Conservation (phyloP, 176 grass and related monocot genomes). For the Triticum timopheevii region DNA sequence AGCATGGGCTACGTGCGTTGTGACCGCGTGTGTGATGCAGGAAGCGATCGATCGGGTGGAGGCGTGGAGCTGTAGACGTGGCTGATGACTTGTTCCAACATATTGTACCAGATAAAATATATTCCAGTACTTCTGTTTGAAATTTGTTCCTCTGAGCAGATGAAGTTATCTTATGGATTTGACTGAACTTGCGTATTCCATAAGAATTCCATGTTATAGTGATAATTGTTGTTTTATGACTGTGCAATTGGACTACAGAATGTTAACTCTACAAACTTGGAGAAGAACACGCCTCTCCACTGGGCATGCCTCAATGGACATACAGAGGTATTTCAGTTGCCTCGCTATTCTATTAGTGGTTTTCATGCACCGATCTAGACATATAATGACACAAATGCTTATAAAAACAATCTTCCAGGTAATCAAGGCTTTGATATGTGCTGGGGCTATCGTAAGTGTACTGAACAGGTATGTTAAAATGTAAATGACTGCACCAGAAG, state of each 20-base stretch:
- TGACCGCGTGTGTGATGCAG: no score
- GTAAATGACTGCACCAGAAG: constrained; percentile 9
- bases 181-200: neutral
- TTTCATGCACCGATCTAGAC: neutral
- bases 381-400: neutral
- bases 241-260: constrained; percentile 49
- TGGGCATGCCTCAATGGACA: constrained; percentile 95
- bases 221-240: neutral
- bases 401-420: constrained; percentile 45
- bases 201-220: neutral
- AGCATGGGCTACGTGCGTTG: no score
- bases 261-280: constrained; percentile 72
- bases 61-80: no score
- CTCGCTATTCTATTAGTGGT: neutral
- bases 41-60: no score
- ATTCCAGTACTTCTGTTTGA: neutral
- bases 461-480: constrained; percentile 69
- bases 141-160: neutral
- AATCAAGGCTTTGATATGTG: constrained; percentile 72
- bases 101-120: neutral
- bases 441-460: constrained; percentile 68
- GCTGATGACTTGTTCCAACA: no score
- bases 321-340: constrained; percentile 50
- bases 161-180: neutral
- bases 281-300: constrained; percentile 91